Conservation (phyloP, 2,329 filamentous ascomycete species). For the Clarireedia homoeocarpa region DNA sequence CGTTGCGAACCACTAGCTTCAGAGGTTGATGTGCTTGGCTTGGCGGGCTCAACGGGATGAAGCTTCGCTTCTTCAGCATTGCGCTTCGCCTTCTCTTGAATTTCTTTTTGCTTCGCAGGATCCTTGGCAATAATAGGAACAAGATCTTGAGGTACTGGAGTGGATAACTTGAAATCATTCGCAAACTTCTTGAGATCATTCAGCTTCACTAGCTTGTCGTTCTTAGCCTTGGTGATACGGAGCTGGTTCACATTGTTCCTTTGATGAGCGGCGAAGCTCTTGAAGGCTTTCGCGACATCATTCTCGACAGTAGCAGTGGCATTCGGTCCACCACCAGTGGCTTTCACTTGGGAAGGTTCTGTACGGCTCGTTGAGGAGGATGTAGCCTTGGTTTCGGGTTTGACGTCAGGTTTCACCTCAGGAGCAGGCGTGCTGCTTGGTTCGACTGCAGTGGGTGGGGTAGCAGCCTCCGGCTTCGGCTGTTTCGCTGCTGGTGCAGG, state of each 20-base stretch:
- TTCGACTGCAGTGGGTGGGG: constrained; percentile 25
- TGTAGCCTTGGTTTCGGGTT: constrained; percentile 10
- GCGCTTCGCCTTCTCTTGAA: constrained; percentile 78
- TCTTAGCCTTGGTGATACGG: constrained; percentile 50
- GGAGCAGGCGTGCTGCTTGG: constrained; percentile 19
- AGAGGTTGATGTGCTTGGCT: constrained; percentile 37
- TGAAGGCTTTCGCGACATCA: constrained; percentile 56
- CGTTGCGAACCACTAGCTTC: constrained; percentile 33
- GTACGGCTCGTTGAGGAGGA: constrained; percentile 30
- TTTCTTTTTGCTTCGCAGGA: constrained; percentile 86
- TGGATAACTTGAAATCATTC: constrained; percentile 85
- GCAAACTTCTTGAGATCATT: constrained; percentile 96
- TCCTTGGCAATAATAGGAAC: constrained; percentile 96
- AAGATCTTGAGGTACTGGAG: constrained; percentile 82
- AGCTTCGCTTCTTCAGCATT: constrained; percentile 58
- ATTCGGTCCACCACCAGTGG: constrained; percentile 35
- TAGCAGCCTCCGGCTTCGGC: constrained; percentile 21
- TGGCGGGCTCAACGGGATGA: constrained; percentile 36
- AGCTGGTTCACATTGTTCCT: constrained; percentile 48
- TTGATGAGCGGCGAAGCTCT: constrained; percentile 52
- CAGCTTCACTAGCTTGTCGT: constrained; percentile 84
- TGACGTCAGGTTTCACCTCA: constrained; percentile 21
- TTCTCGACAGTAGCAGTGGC: constrained; percentile 54
- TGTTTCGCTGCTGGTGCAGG: constrained; percentile 22
- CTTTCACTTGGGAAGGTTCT: constrained; percentile 23